Percentiles rank a stretch among this genome's conserved stretches.
phyloP scores from a whole-genome alignment of 1,284 basidiomycete species.

The Sanguinoderma infundibulare region DNA sequence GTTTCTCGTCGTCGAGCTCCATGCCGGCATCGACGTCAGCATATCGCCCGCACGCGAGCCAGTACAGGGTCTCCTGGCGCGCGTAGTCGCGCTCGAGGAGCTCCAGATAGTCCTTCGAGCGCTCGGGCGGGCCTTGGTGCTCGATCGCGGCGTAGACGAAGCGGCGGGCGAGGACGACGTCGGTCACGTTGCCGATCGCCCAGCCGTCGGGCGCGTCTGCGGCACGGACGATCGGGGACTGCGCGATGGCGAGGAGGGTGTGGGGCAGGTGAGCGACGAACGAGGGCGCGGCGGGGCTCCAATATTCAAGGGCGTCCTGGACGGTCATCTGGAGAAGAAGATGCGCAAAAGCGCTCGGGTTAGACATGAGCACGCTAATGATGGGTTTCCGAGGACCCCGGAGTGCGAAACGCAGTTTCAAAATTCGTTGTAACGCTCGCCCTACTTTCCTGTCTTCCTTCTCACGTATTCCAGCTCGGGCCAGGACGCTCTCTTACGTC shows the following conservation, averaged over 20 bases:
- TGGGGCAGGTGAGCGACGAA: slow-evolving; percentile 24
- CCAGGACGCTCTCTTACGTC: neutral
- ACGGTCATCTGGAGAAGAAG: neutral
- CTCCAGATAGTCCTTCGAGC: neutral
- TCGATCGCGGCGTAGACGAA: slow-evolving; percentile 32
- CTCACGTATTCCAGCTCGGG: neutral
- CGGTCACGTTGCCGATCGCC: slow-evolving; percentile 31
- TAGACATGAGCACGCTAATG: neutral
- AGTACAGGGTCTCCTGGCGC: neutral
- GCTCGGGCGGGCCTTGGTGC: slow-evolving; percentile 8
- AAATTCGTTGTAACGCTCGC: too few species aligned
- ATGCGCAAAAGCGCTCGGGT: neutral
- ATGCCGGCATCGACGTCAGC: neutral
- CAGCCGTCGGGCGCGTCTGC: slow-evolving; percentile 17
- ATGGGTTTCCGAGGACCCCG: too few species aligned
- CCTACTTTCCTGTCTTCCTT: neutral
- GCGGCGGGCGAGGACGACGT: slow-evolving; percentile 34
- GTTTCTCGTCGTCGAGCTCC: neutral
- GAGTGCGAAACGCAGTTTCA: too few species aligned
- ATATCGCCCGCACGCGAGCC: neutral
- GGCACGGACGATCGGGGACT: slow-evolving; percentile 30
- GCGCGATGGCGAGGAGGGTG: slow-evolving; percentile 27
- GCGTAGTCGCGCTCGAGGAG: neutral
- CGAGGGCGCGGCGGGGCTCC: neutral
- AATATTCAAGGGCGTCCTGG: neutral